These are phyloP conservation scores for Lachnum nothofagi DNA, from an alignment of 2,329 filamentous ascomycete species.

Conservation along the genomic window DNA sequence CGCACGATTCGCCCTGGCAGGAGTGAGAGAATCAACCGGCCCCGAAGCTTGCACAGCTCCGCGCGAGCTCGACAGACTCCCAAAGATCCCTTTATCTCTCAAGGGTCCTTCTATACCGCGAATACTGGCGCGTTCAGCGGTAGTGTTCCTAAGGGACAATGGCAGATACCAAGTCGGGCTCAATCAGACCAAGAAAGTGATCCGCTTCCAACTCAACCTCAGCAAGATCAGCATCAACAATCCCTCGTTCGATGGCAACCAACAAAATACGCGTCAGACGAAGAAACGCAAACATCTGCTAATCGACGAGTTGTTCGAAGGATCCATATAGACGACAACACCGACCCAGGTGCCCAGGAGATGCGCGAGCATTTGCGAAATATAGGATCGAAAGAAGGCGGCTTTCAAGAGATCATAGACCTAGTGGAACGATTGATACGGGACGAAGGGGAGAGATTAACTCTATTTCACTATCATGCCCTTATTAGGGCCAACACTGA, in stretches of 20 bases:
- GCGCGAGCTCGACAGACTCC: slow-evolving; percentile 1
- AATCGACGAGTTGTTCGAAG: no score
- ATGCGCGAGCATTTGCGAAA: slow-evolving; percentile 46
- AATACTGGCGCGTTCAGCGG: background rate
- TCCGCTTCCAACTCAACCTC: no score
- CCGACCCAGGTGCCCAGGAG: slow-evolving; percentile 21
- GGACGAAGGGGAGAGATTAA: slow-evolving; percentile 50
- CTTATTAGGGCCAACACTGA: slow-evolving; percentile 68
- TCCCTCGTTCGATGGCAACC: no score
- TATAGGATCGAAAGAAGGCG: slow-evolving; percentile 35
- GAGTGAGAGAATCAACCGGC: background rate
- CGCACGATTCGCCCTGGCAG: background rate
- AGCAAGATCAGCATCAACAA: no score
- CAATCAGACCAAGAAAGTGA: slow-evolving; percentile 23
- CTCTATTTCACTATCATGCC: slow-evolving; percentile 63
- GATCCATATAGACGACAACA: no score
- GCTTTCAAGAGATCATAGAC: slow-evolving; percentile 37
- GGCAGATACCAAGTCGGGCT: slow-evolving; percentile 10
- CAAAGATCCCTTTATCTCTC: slow-evolving; percentile 21
- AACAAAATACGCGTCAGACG: no score
- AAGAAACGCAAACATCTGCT: no score
- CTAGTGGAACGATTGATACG: slow-evolving; percentile 56
- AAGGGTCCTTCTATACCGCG: background rate
- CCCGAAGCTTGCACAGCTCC: slow-evolving; percentile 18
- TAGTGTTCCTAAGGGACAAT: background rate